These are phyloP conservation scores for Ascochyta rabiei DNA, from an alignment of 2,329 filamentous ascomycete genomes.

Conservation along the genomic window DNA sequence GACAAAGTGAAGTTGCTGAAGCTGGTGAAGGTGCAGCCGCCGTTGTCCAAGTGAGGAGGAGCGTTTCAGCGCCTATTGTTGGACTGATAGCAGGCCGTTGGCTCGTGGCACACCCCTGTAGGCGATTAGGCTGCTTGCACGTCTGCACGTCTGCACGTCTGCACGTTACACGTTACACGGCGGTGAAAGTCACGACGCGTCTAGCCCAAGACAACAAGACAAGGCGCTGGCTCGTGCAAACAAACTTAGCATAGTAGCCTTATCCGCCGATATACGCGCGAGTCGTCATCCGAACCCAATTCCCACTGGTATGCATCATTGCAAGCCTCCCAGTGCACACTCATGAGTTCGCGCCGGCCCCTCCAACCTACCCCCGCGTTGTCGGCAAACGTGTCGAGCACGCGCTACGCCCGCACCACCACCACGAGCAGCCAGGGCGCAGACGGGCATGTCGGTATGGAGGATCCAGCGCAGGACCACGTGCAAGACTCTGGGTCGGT, in stretches of 20 bases:
- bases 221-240: conserved; percentile 16
- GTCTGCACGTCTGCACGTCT: conserved; percentile 17
- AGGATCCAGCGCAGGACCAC: conserved; percentile 30
- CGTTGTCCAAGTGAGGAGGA: not conserved
- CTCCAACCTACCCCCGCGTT: conserved; percentile 42
- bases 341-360: conserved; percentile 45
- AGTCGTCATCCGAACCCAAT: not conserved
- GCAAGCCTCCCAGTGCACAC: conserved; percentile 12
- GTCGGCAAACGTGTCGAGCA: conserved; percentile 31
- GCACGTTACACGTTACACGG: conserved; percentile 28
- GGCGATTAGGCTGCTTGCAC: conserved; percentile 11
- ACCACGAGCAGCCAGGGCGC: conserved; percentile 12
- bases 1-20: no score
- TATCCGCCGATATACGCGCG: conserved; percentile 6
- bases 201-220: conserved; percentile 28
- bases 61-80: not conserved
- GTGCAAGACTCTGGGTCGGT: conserved; percentile 29
- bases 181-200: conserved; percentile 32
- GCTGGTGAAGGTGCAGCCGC: no score
- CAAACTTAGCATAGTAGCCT: conserved; percentile 5
- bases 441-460: conserved; percentile 32
- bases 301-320: conserved; percentile 24
- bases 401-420: conserved; percentile 32
- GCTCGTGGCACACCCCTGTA: conserved; percentile 17
- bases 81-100: not conserved